Percentiles rank a stretch among this genome's conserved stretches.
These are phyloP conservation scores for Aspergillus ochraceus DNA, from an alignment of 2,329 filamentous ascomycete genomes.

Conservation along the genomic window DNA sequence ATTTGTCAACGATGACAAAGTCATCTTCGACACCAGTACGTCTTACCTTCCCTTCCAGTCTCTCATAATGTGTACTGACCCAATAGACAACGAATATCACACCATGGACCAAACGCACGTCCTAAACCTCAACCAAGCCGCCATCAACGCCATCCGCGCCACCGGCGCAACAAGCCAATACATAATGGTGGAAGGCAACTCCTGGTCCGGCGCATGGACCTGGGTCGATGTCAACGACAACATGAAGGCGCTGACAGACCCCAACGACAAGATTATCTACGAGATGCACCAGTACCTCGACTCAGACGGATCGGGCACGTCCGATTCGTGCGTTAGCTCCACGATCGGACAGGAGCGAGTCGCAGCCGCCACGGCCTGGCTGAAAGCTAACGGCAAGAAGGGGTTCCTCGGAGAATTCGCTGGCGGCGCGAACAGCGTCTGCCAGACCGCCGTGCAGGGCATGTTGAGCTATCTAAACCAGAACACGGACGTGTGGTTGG, in stretches of 20 bases:
- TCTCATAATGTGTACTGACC: not conserved
- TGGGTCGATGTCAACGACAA: slow-evolving; percentile 48
- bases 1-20: slow-evolving; percentile 55
- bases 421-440: slow-evolving; percentile 52
- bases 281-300: slow-evolving; percentile 66
- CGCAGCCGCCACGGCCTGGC: slow-evolving; percentile 53
- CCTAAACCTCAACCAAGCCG: slow-evolving; percentile 62
- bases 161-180: slow-evolving; percentile 58
- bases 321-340: slow-evolving; percentile 48
- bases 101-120: slow-evolving; percentile 62
- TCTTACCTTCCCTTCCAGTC: not conserved
- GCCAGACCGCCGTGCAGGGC: slow-evolving; percentile 47
- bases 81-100: slow-evolving; percentile 62
- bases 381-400: slow-evolving; percentile 53
- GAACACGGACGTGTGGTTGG: slow-evolving; percentile 56
- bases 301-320: slow-evolving; percentile 54
- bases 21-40: slow-evolving; percentile 62
- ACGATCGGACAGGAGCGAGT: slow-evolving; percentile 57
- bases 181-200: slow-evolving; percentile 60
- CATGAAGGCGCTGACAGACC: slow-evolving; percentile 51
- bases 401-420: slow-evolving; percentile 58
- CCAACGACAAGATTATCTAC: slow-evolving; percentile 56
- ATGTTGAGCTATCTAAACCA: slow-evolving; percentile 49
- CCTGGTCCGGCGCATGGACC: slow-evolving; percentile 48
- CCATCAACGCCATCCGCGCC: slow-evolving; percentile 61